Conservation (phyloP, 2,329 filamentous ascomycete species). For the Verticillium dahliae region DNA sequence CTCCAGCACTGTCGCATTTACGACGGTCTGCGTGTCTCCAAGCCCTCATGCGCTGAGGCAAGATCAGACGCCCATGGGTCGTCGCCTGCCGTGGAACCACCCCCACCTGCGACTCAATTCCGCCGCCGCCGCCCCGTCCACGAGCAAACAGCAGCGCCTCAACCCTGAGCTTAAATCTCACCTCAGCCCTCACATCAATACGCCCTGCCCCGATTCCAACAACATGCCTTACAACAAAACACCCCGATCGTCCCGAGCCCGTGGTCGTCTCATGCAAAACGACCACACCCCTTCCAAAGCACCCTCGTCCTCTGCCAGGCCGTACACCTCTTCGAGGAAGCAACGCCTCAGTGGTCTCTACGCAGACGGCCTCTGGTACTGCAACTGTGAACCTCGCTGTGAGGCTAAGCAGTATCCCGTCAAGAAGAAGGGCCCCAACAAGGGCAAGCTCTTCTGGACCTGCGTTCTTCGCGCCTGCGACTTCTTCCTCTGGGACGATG, state of each 20-base stretch:
- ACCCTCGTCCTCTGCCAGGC: not conserved
- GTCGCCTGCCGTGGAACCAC: slow-evolving; percentile 9
- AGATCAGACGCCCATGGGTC: slow-evolving; percentile 3
- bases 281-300: not conserved
- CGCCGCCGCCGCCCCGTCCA: not conserved
- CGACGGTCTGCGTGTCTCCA: not conserved
- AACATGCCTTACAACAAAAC: slow-evolving; percentile 4
- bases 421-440: slow-evolving; percentile 29
- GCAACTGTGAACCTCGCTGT: slow-evolving; percentile 35
- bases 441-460: slow-evolving; percentile 34
- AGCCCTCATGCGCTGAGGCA: not conserved
- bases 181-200: not conserved
- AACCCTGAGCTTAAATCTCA: not conserved
- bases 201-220: not conserved
- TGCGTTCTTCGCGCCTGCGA: slow-evolving; percentile 31
- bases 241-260: slow-evolving; percentile 2
- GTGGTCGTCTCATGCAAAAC: slow-evolving; percentile 5
- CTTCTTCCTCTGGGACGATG: slow-evolving; percentile 40
- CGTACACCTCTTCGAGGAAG: slow-evolving; percentile 14
- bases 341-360: slow-evolving; percentile 26
- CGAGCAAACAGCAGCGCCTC: not conserved
- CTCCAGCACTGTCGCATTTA: not conserved
- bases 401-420: slow-evolving; percentile 27
- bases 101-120: slow-evolving; percentile 5
- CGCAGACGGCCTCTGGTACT: slow-evolving; percentile 27